Evolutionary conservation across 164 flowering plant species (phyloP), one percentile per base, ranked within the genome.

Genomic region (Liquidambar formosana): DNA sequence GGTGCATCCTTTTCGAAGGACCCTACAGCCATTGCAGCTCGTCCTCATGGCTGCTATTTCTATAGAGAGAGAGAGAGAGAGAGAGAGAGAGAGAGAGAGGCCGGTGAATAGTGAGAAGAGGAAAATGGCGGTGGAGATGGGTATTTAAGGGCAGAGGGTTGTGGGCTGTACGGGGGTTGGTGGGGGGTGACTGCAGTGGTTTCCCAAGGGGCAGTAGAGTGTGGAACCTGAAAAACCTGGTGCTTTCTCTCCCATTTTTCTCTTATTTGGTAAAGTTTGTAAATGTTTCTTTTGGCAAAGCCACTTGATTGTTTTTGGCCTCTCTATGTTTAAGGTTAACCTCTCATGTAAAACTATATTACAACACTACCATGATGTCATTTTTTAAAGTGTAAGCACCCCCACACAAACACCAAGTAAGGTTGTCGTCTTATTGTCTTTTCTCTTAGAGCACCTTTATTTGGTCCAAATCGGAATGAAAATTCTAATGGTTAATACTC

Each of bases 21-120:
- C 75, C 41, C 80, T 49, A 65, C 82, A 76, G 21, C 80, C 82
- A 71, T 76, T 79, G 71, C 83, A 80, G 71, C 83, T 80, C 71
- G 76, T 74, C 61, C 77, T 68, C 80, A 73, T 73, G 52, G 15
- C 49, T 63, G 8, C 12, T 26, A 21, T 22, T 26, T 52, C 4
- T 10, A 9, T 10, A 38, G 58, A 28, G 68, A 51, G 57, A 63
- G 67, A 23, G 53, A 54, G 54, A 19, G 1, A 1, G 18, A 3
- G 38, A n/a, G 56, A 43, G 19, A 58, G 21, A 41, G 22, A 53
- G 16, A 3, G 14, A 18, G 41, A 41, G 22, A 49, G 38, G 41
- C 15, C 14, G 28, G 6, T 13, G 38, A 26, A 44, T 10, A 25
- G 44, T 21, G 41, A 25, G 41, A 15, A 10, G 41, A 16, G 27